phyloP scores from a whole-genome alignment of 2,329 filamentous ascomycete species.

The Microcyclosporella mali region DNA sequence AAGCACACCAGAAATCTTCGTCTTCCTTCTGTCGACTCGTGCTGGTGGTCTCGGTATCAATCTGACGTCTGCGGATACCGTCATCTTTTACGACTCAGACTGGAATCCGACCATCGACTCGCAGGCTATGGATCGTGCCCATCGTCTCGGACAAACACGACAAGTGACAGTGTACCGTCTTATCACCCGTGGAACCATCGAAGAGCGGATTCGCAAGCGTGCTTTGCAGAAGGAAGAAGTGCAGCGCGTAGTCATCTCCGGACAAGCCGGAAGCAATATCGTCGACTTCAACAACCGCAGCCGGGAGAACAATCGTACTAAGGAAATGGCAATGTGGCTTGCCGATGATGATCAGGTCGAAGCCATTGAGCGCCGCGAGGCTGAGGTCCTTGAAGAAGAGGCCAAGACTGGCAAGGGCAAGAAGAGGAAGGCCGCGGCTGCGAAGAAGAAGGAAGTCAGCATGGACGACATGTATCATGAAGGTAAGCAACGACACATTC shows the following conservation, averaged over 20 bases:
- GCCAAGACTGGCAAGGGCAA: constrained; percentile 47
- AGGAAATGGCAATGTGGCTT: constrained; percentile 98
- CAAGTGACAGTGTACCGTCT: constrained; percentile 97
- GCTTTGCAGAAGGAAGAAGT: constrained; percentile 98
- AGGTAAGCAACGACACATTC: constrained; percentile 49
- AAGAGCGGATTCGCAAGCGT: constrained; percentile 94
- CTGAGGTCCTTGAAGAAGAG: constrained; percentile 68
- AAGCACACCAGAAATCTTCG: constrained; percentile 86
- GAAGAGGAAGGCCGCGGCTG: constrained; percentile 43
- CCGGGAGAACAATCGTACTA: constrained; percentile 89
- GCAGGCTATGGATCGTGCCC: constrained; percentile 97
- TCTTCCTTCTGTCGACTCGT: constrained; percentile 92
- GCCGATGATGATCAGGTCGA: constrained; percentile 95
- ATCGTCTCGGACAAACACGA: constrained; percentile 90
- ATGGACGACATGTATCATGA: constrained; percentile 99
- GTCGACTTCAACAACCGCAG: constrained; percentile 91
- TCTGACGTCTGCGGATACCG: constrained; percentile 88
- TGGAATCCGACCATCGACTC: constrained; percentile 99
- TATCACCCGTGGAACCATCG: constrained; percentile 93
- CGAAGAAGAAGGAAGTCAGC: constrained; percentile 59
- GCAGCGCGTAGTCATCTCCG: constrained; percentile 91
- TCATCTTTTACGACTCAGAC: constrained; percentile 99
- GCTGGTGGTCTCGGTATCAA: constrained; percentile 98
- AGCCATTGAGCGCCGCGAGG: constrained; percentile 86
- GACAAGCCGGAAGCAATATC: constrained; percentile 62